Evolutionary conservation across 108 stramenopile genomes (phyloP), one percentile per base, ranked within the genome.

Genomic region (Schizochytrium sp.): DNA sequence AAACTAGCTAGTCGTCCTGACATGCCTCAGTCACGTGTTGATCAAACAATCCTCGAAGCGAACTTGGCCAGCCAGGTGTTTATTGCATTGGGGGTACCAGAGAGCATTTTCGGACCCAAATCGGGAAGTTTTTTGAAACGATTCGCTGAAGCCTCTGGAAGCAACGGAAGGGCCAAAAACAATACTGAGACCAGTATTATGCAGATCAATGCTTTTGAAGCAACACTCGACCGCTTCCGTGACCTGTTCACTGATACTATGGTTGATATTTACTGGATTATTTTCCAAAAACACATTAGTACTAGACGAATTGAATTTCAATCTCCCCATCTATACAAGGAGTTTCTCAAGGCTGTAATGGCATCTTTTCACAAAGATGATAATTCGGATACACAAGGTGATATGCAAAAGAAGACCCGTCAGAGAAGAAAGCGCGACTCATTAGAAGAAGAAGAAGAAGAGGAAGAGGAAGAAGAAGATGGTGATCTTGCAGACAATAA

Each of bases 141-240:
- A 64, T 64, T 41, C 61, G 13, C 13, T 17, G 57, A 58, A 58
- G 57, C 57, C 10, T 58, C 57, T 59, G 58, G 15, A 17, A 19
- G 58, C 17, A 19, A 59, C 17, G 17, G 17, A 59, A 59, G 15
- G 17, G 17, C 13, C 13, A 17, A 17, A 13, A 59, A 59, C 58
- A 19, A 59, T 0, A 59, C 13, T 59, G 58, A 19, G 17, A 17
- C 58, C 58, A 59, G 17, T 19, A 64, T 64, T 64, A 64, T 64
- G 61, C 61, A 64, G 42, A 64, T 64, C 4, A 64, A 64, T 64
- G 10, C 61, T 17, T 64, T 64, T 42, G 61, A 64, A 10, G 61
- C 61, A 8, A 64, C 61, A 17, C 42, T 64, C 5, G 10, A 64
- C 5, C 7, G 42, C 7, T 64, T 41, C 61, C 7, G 61, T 41